These are phyloP conservation scores for Cercospora brassicicola DNA, from an alignment of 2,329 filamentous ascomycete species.

Conservation along the genomic window DNA sequence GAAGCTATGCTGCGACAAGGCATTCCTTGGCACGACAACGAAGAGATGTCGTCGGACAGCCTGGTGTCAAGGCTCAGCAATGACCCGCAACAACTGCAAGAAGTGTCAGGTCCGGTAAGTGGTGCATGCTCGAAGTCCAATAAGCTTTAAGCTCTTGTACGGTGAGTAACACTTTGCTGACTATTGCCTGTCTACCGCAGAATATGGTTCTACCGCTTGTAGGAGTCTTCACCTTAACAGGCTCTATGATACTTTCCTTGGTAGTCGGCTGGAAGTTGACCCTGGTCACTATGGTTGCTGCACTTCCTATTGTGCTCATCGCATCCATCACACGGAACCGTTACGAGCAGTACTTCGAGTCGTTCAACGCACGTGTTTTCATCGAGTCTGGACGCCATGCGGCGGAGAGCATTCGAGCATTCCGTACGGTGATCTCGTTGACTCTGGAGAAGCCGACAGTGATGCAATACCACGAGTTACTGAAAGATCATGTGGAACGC, in stretches of 20 bases:
- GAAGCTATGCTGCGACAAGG: not conserved
- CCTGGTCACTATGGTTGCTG: constrained; percentile 66
- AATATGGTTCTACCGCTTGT: not conserved
- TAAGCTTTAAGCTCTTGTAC: too few relatives aligned
- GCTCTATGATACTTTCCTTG: not conserved
- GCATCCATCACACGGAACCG: not conserved
- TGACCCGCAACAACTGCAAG: not conserved
- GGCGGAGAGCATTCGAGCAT: not conserved
- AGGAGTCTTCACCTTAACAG: not conserved
- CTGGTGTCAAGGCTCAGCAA: not conserved
- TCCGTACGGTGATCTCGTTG: not conserved
- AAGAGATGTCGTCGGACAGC: not conserved
- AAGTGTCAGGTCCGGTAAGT: not conserved
- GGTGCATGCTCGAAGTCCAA: too few relatives aligned
- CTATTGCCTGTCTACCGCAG: too few relatives aligned
- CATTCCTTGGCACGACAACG: not conserved
- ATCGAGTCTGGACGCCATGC: not conserved
- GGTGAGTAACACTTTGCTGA: too few relatives aligned
- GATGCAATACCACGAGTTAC: not conserved
- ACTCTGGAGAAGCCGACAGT: not conserved
- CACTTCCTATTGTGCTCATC: constrained; percentile 58
- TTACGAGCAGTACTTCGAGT: not conserved
- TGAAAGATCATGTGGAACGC: not conserved
- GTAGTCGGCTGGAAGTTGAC: constrained; percentile 71
- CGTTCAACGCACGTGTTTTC: not conserved